These are phyloP conservation scores for Polysphondylium violaceum DNA, from an alignment of 78 protist genomes.

Conservation along the genomic window DNA sequence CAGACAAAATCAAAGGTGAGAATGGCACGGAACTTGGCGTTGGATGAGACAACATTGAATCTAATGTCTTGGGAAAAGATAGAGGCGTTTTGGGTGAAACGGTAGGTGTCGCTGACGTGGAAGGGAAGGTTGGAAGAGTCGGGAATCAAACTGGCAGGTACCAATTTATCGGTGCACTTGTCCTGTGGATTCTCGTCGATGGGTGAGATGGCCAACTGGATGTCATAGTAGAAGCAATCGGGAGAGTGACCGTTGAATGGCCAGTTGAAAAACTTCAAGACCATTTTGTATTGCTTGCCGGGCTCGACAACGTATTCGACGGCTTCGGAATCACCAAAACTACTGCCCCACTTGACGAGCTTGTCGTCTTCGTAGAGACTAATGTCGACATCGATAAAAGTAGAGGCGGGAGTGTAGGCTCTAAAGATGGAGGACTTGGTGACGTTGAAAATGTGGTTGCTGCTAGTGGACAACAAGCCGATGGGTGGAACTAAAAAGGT, in stretches of 20 bases:
- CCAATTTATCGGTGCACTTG: background rate
- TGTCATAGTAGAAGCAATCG: slow-evolving; percentile 5
- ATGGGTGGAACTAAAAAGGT: slow-evolving; percentile 37
- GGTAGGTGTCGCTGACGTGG: background rate
- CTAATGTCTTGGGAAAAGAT: background rate
- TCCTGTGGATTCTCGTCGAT: slow-evolving; percentile 30
- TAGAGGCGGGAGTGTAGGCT: background rate
- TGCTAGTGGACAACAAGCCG: background rate
- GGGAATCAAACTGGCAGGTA: background rate
- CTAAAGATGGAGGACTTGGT: background rate
- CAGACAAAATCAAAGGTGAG: slow-evolving; percentile 51
- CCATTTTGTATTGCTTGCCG: background rate
- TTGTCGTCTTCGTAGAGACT: slow-evolving; percentile 20
- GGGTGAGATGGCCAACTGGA: slow-evolving; percentile 39
- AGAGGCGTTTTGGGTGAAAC: background rate
- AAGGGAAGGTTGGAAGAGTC: background rate
- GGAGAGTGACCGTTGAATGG: background rate
- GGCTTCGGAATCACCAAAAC: slow-evolving; percentile 38
- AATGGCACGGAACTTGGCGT: slow-evolving; percentile 42
- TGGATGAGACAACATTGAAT: background rate
- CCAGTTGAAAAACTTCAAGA: slow-evolving; percentile 15
- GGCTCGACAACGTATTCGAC: slow-evolving; percentile 5
- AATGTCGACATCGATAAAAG: slow-evolving; percentile 45
- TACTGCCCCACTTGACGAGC: slow-evolving; percentile 10
- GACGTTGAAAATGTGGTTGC: background rate